These are phyloP conservation scores for Eustoma russellianum DNA, from an alignment of 257 asterid genomes.

Conservation along the genomic window DNA sequence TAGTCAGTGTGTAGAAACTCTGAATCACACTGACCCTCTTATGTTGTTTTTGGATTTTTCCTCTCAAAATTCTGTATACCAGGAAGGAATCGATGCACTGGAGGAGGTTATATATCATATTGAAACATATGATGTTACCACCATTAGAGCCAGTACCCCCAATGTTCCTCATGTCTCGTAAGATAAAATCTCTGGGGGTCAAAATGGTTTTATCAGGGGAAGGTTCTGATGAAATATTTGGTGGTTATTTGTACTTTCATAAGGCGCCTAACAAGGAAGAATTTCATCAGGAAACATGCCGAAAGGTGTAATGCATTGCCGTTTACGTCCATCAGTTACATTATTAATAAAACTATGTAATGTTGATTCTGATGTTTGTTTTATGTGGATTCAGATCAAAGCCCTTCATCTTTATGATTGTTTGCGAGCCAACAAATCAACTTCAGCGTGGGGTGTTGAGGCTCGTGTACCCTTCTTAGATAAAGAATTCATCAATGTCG, in stretches of 20 bases:
- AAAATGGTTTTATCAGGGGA: conserved; percentile 99
- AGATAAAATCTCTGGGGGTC: conserved; percentile 90
- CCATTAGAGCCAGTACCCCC: conserved; percentile 99
- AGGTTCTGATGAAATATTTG: conserved; percentile 98
- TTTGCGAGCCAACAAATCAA: conserved; percentile 92
- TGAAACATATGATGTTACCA: conserved; percentile 98
- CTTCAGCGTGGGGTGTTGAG: conserved; percentile 99
- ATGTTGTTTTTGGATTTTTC: conserved; percentile 9
- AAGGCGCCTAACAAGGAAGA: conserved; percentile 98
- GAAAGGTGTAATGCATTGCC: conserved; percentile 46
- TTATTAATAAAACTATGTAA: background rate
- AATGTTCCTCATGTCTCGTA: conserved; percentile 95
- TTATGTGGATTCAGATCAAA: conserved; percentile 54
- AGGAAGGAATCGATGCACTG: conserved; percentile 98
- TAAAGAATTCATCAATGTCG: conserved; percentile 80
- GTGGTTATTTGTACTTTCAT: conserved; percentile 93
- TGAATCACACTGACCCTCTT: conserved; percentile 8
- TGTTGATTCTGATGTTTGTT: conserved; percentile 7
- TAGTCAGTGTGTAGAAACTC: background rate
- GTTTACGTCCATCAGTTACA: background rate
- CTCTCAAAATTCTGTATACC: conserved; percentile 11
- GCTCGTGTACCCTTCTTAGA: conserved; percentile 99
- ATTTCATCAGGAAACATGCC: conserved; percentile 87
- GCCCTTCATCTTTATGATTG: conserved; percentile 98
- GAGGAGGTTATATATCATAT: conserved; percentile 91